These are phyloP conservation scores for Sedum album DNA, from an alignment of 164 flowering plant species.

Conservation along the genomic window DNA sequence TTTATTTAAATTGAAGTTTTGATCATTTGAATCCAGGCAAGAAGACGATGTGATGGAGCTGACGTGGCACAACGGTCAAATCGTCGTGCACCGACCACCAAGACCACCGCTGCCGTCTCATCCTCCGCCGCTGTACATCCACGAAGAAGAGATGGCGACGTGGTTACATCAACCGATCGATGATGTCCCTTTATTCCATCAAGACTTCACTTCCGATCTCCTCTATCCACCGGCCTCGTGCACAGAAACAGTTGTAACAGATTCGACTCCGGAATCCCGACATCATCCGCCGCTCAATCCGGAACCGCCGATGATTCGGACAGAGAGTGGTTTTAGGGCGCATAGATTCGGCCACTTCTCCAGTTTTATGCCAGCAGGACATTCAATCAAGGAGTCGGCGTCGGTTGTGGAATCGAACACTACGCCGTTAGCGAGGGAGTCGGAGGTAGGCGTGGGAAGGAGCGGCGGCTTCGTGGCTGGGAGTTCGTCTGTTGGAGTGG, in stretches of 20 bases:
- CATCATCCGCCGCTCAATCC: too few relatives aligned
- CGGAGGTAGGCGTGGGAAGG: conserved; percentile 15
- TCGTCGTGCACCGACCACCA: conserved; percentile 48
- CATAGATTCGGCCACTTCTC: conserved; percentile 39
- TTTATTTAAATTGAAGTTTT: too few relatives aligned
- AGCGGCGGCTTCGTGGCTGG: too few relatives aligned
- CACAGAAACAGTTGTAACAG: conserved; percentile 8
- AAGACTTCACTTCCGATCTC: conserved; percentile 41
- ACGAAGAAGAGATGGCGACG: conserved; percentile 88
- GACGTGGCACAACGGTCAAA: conserved; percentile 75
- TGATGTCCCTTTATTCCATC: conserved; percentile 30
- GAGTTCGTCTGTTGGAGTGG: too few relatives aligned
- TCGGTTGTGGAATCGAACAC: conserved; percentile 46
- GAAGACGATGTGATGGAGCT: conserved; percentile 78
- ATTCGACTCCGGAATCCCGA: too few relatives aligned
- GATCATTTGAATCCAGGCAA: conserved; percentile 21
- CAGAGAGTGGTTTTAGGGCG: conserved; percentile 12
- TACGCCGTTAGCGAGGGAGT: too few relatives aligned
- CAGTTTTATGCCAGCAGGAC: conserved; percentile 18
- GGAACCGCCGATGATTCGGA: too few relatives aligned
- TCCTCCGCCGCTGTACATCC: conserved; percentile 43
- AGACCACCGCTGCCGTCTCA: not conserved
- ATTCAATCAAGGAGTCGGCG: conserved; percentile 13
- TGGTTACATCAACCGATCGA: conserved; percentile 77
- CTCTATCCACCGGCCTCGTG: conserved; percentile 17